Conservation (phyloP, 225 moss, liverwort and hornwort species). For the Ulota crispa region DNA sequence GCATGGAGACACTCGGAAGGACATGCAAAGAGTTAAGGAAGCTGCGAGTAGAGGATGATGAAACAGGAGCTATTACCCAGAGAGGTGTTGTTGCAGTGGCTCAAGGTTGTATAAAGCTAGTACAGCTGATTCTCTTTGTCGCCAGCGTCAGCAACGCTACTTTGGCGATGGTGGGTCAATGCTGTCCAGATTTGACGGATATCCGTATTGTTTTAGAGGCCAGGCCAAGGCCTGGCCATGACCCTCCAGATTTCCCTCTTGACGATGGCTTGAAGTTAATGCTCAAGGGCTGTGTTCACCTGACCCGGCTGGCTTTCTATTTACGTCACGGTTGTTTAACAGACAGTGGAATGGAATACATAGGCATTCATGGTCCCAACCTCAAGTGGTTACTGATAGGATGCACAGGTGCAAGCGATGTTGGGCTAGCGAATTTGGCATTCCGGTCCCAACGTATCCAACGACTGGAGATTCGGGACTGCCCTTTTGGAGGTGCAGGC, state of each 20-base stretch:
- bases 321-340: constrained; percentile 72
- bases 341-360: constrained; percentile 71
- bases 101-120: constrained; percentile 68
- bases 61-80: constrained; percentile 66
- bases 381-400: constrained; percentile 82
- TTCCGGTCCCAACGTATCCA: constrained; percentile 55
- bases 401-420: constrained; percentile 76
- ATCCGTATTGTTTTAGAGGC: constrained; percentile 66
- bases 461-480: constrained; percentile 84
- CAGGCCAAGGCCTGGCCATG: constrained; percentile 4
- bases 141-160: constrained; percentile 65
- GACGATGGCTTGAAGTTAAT: constrained; percentile 80
- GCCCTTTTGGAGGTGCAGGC: constrained; percentile 72
- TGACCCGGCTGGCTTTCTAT: constrained; percentile 73
- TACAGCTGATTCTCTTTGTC: constrained; percentile 65
- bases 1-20: constrained; percentile 55
- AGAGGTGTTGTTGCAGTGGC: constrained; percentile 68
- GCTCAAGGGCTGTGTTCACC: constrained; percentile 58
- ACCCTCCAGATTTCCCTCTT: constrained; percentile 60
- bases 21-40: constrained; percentile 60
- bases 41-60: constrained; percentile 68
- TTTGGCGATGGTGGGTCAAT: constrained; percentile 64
- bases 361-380: constrained; percentile 64
- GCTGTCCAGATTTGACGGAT: constrained; percentile 66
- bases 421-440: constrained; percentile 63